phyloP scores from a whole-genome alignment of 2,329 filamentous ascomycete species.

The Tolypocladium guangdongense region DNA sequence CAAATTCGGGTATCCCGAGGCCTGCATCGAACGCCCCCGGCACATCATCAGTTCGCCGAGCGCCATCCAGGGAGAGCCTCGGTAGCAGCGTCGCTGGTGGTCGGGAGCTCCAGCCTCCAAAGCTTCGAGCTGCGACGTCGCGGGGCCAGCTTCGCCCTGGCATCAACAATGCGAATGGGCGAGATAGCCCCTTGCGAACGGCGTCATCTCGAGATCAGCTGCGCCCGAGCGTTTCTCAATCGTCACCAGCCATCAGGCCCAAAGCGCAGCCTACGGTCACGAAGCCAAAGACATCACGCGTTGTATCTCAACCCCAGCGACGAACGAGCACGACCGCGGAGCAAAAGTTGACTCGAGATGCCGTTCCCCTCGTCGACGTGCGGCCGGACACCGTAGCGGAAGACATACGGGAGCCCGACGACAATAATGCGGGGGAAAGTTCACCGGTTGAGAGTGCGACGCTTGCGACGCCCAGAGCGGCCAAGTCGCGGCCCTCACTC shows the following conservation, averaged over 20 bases:
- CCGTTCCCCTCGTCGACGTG: background rate
- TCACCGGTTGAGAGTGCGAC: background rate
- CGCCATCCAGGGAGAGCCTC: constrained; percentile 18
- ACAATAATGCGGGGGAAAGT: constrained; percentile 5
- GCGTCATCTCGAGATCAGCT: constrained; percentile 11
- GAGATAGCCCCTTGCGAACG: constrained; percentile 7
- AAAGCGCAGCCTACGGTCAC: constrained; percentile 7
- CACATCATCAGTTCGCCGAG: constrained; percentile 17
- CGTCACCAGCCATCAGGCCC: constrained; percentile 4
- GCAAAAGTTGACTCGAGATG: background rate
- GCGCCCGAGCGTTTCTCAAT: constrained; percentile 4
- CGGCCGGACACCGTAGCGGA: background rate
- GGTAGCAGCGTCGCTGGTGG: constrained; percentile 5
- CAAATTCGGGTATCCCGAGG: constrained; percentile 20
- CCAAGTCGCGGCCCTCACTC: constrained; percentile 44
- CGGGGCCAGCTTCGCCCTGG: constrained; percentile 24
- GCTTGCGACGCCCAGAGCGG: constrained; percentile 10
- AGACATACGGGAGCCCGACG: constrained; percentile 1
- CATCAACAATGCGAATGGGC: constrained; percentile 8
- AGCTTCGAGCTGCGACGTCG: constrained; percentile 29
- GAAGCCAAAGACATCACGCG: constrained; percentile 7
- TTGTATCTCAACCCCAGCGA: constrained; percentile 2
- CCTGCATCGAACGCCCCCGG: constrained; percentile 13
- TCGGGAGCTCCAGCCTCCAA: constrained; percentile 26
- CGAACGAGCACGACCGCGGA: constrained; percentile 2